Percentiles rank a stretch among this genome's conserved stretches.
These are phyloP conservation scores for Sequoia sempervirens DNA, from an alignment of 75 land plant species.

Conservation along the genomic window DNA sequence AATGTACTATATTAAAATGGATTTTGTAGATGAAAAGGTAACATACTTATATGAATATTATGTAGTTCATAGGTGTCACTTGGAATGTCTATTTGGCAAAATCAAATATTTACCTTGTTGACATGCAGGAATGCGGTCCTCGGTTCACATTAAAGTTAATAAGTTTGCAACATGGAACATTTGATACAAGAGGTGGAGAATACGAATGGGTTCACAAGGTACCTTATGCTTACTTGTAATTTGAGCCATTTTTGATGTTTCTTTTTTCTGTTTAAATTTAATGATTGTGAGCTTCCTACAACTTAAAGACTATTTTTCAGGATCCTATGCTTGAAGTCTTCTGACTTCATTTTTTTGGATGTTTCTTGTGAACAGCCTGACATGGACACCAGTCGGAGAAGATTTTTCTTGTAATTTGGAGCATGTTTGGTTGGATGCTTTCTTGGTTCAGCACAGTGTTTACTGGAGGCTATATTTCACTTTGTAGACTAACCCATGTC, in stretches of 20 bases:
- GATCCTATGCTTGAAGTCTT: not conserved
- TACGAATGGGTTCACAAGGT: conserved; percentile 91
- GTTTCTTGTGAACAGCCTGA: conserved; percentile 38
- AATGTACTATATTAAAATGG: not conserved
- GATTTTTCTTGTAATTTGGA: conserved; percentile 50
- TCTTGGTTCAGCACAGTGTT: not conserved
- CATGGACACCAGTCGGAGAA: conserved; percentile 74
- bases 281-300: not conserved
- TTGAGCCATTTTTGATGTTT: not conserved
- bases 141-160: conserved; percentile 85
- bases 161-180: conserved; percentile 89
- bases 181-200: conserved; percentile 88
- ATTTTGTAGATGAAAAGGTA: not conserved
- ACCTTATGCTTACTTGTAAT: not conserved
- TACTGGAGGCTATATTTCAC: not conserved
- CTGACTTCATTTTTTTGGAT: conserved; percentile 1
- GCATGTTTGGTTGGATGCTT: not conserved
- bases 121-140: conserved; percentile 86
- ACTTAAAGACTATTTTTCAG: not conserved
- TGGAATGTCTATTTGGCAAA: not conserved
- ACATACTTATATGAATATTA: not conserved
- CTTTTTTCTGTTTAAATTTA: not conserved
- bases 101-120: not conserved
- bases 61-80: not conserved
- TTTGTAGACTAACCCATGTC: not conserved